Percentiles rank a stretch among this genome's conserved stretches.
These are phyloP conservation scores for Ophiostoma quercus DNA, from an alignment of 2,329 filamentous ascomycete genomes.

Conservation along the genomic window DNA sequence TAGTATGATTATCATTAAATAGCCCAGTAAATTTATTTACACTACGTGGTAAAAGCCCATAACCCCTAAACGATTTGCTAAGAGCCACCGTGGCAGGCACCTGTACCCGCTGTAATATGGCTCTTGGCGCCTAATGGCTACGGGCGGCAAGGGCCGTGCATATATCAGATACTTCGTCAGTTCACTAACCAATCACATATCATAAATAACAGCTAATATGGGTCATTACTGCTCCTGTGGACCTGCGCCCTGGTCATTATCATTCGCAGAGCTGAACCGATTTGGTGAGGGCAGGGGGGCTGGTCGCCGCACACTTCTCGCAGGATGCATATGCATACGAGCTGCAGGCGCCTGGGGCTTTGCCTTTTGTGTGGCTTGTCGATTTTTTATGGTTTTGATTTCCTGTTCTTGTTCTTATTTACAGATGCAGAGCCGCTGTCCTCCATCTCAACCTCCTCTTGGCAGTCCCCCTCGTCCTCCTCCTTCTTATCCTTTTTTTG, in stretches of 20 bases:
- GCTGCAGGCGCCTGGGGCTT: neutral
- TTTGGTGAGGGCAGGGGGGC: neutral
- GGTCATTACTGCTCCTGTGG: neutral
- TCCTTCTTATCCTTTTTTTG: too few species aligned
- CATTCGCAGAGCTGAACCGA: neutral
- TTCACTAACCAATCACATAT: neutral
- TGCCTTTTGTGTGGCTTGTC: neutral
- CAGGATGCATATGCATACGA: neutral
- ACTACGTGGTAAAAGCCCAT: neutral
- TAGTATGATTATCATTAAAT: too few species aligned
- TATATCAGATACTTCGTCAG: neutral
- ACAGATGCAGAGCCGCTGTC: neutral
- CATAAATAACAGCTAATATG: neutral
- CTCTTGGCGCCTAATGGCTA: neutral
- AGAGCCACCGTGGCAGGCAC: neutral
- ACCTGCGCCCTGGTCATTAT: neutral
- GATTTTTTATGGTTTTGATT: neutral
- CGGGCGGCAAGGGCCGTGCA: conserved; percentile 8
- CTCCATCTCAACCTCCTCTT: neutral
- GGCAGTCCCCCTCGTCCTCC: neutral
- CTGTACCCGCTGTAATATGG: neutral
- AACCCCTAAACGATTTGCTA: neutral
- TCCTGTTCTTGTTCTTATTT: neutral
- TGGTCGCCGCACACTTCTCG: neutral
- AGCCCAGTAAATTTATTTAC: neutral